Percentiles rank a stretch among this genome's conserved stretches.
Evolutionary conservation across 805 yeast species (phyloP).

Genomic region (Metschnikowia lunata): DNA sequence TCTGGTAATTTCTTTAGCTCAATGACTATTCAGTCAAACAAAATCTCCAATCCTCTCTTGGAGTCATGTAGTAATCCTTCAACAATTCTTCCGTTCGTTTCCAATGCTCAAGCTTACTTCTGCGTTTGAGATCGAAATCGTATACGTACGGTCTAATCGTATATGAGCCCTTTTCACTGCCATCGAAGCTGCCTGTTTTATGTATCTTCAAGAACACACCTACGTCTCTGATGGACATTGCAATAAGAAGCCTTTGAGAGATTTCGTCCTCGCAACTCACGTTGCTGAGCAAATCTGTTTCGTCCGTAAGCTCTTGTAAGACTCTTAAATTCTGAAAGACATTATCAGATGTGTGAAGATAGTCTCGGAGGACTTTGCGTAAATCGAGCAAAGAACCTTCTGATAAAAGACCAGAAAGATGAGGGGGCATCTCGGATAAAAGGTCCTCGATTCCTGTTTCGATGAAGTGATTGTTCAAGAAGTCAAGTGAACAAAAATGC

Average conservation of each 20-base stretch:
- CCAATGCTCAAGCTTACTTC: slow-evolving; percentile 45
- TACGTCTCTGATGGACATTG: slow-evolving; percentile 57
- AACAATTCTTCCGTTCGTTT: slow-evolving; percentile 30
- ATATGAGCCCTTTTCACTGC: neutral
- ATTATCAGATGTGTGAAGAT: slow-evolving; percentile 1
- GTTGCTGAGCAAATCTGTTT: slow-evolving; percentile 29
- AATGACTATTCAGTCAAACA: neutral
- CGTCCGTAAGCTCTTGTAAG: slow-evolving; percentile 31
- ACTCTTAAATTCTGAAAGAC: slow-evolving; percentile 30
- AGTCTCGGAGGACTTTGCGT: slow-evolving; percentile 2
- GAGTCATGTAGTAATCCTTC: too few relatives aligned
- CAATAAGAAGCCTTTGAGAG: slow-evolving; percentile 34
- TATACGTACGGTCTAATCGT: slow-evolving; percentile 35
- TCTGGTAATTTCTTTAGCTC: slow-evolving; percentile 55
- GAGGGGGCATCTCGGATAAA: slow-evolving; percentile 4
- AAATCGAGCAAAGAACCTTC: neutral
- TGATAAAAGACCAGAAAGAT: neutral
- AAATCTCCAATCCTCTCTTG: neutral
- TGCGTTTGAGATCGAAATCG: slow-evolving; percentile 48
- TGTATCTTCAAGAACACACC: slow-evolving; percentile 41
- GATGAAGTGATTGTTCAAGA: slow-evolving; percentile 5
- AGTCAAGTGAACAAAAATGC: slow-evolving; percentile 17
- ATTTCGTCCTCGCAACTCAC: slow-evolving; percentile 33
- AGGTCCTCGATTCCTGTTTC: slow-evolving; percentile 12
- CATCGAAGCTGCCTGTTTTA: neutral